These are phyloP conservation scores for Triangularia verruculosa DNA, from an alignment of 2,329 filamentous ascomycete species.

Conservation along the genomic window DNA sequence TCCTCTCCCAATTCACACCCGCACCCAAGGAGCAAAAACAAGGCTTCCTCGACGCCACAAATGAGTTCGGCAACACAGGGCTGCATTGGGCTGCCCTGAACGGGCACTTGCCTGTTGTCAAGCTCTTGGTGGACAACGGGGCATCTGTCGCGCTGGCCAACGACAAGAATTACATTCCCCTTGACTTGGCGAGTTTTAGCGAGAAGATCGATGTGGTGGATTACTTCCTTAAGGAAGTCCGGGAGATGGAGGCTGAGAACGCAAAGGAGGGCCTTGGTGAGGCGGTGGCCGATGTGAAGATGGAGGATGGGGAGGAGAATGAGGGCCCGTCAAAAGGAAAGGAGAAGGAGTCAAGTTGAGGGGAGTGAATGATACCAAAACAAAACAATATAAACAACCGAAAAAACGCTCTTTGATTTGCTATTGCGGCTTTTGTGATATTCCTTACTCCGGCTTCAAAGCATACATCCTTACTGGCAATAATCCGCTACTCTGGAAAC, in stretches of 20 bases:
- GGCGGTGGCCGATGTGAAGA: constrained; percentile 38
- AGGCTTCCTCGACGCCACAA: constrained; percentile 64
- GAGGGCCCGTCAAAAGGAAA: constrained; percentile 3
- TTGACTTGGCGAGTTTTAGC: constrained; percentile 70
- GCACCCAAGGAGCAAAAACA: constrained; percentile 41
- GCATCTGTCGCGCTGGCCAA: constrained; percentile 79
- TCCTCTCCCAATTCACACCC: constrained; percentile 44
- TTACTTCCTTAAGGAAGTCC: constrained; percentile 53
- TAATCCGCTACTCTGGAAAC: constrained; percentile 59
- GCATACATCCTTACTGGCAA: constrained; percentile 79
- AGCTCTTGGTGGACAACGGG: constrained; percentile 70
- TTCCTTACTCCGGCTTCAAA: constrained; percentile 48
- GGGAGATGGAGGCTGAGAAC: constrained; percentile 47
- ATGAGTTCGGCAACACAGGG: constrained; percentile 82
- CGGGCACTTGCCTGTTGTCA: constrained; percentile 77
- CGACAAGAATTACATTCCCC: constrained; percentile 75
- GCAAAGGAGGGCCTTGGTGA: constrained; percentile 42
- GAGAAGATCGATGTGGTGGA: constrained; percentile 65
- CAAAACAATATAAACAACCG: background rate
- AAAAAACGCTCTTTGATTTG: background rate
- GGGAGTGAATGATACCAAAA: background rate
- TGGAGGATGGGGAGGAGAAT: constrained; percentile 30
- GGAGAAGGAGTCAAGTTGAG: constrained; percentile 2
- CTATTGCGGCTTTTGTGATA: background rate
- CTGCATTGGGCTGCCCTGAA: constrained; percentile 93